Base-by-base conservation (phyloP, 257 asterid genomes). In the Lavandula angustifolia region DNA sequence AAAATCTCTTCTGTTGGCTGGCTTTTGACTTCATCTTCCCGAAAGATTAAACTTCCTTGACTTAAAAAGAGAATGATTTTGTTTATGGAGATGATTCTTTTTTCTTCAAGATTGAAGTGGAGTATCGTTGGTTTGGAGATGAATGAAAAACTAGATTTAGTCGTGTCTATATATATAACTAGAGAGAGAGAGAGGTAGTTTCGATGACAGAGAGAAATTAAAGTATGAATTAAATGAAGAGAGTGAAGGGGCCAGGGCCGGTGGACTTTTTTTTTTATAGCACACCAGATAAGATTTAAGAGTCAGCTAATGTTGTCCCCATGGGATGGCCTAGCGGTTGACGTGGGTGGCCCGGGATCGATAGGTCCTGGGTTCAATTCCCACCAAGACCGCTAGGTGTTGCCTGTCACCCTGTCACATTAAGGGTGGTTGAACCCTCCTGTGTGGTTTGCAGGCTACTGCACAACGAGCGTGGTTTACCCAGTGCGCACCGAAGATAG, bases 11-110 rank as follows among this genome's bases (percentile, higher is more conserved):
- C 3, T 79, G 78, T 3, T 78, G 67, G 56, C 82, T 66, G 6
- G 66, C 61, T 67, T 79, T 84, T 9, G 80, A 34, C 55, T 74
- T 87, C 89, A 82, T 86, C 33, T 53, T 71, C 10, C 5, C 22
- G 3, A 4, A 10, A 31, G 2, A 22, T 22, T 11, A 3, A 3
- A 13, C 43, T 35, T 22, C 27, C 27, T 22, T 2, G 27, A 22
- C 27, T 2, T 35, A 4, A 6, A 6, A 35, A 18, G 13, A 14
- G 32, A 44, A 5, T 10, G 17, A 31, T 4, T 69, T 42, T 16
- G 57, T 49, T 69, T 5, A 2, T 37, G 16, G 10, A 47, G 6
- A 6, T 33, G 17, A 5, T n/a, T n/a, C n/a, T n/a, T 22, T 22
- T 22, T 22, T 22, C 27, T 22, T 22, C 44, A 48, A 40, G 73